Conservation (phyloP, 169 alveolate genomes). For the Miamiensis avidus region DNA sequence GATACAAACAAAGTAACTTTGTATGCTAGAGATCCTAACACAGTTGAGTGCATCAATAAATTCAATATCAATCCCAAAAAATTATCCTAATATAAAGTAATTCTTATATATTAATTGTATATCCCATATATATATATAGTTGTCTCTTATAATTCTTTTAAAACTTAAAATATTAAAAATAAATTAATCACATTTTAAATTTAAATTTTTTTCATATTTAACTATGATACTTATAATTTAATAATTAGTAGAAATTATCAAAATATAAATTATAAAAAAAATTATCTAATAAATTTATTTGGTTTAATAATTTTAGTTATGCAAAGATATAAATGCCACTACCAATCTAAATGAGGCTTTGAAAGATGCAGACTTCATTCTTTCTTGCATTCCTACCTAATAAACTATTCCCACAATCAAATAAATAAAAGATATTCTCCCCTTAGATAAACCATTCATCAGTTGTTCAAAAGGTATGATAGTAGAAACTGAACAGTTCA, state of each 20-base stretch:
- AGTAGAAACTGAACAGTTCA: slow-evolving; percentile 31
- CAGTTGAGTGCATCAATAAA: slow-evolving; percentile 28
- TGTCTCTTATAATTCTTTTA: too few species aligned
- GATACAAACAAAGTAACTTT: slow-evolving; percentile 23
- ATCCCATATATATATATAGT: too few species aligned
- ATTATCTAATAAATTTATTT: too few species aligned
- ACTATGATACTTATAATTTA: too few species aligned
- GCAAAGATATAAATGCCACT: slow-evolving; percentile 33
- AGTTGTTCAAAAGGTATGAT: slow-evolving; percentile 46
- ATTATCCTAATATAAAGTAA: neutral
- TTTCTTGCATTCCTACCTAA: slow-evolving; percentile 42
- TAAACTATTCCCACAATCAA: slow-evolving; percentile 10
- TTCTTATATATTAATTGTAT: too few species aligned
- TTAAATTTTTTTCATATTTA: too few species aligned
- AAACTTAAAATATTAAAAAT: too few species aligned
- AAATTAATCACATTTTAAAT: too few species aligned
- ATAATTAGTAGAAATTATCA: too few species aligned
- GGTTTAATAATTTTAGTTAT: slow-evolving; percentile 14
- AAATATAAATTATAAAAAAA: too few species aligned
- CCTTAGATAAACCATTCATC: slow-evolving; percentile 30
- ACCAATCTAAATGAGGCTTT: slow-evolving; percentile 31
- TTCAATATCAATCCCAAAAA: slow-evolving; percentile 35
- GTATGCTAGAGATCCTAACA: slow-evolving; percentile 28
- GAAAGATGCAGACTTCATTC: slow-evolving; percentile 19
- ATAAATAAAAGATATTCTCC: slow-evolving; percentile 16